Percentiles rank a stretch among this genome's conserved stretches.
Evolutionary conservation across 257 asterid species (phyloP).

Genomic region (Solanum phureja): DNA sequence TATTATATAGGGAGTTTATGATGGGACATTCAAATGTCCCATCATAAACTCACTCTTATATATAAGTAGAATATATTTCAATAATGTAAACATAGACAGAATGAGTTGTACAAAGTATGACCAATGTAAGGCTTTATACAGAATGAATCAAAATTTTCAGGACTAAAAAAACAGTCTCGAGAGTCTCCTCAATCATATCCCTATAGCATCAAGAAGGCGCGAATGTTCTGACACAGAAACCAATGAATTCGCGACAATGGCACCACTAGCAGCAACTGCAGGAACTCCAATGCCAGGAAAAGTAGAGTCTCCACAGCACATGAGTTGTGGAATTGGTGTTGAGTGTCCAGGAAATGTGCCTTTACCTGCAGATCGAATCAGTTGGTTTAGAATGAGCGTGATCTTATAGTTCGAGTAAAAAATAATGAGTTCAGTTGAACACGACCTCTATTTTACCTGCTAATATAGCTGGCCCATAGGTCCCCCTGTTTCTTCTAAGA

Average conservation of each 20-base stretch:
- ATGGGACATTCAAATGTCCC: no score
- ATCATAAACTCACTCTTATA: no score
- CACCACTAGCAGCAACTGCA: slow-evolving; percentile 99
- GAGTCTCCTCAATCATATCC: slow-evolving; percentile 23
- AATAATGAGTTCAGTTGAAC: neutral
- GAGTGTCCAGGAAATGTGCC: slow-evolving; percentile 77
- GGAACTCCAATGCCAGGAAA: slow-evolving; percentile 97
- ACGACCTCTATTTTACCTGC: slow-evolving; percentile 3
- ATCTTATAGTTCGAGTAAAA: neutral
- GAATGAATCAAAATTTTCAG: neutral
- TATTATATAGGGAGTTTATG: no score
- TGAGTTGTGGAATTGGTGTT: slow-evolving; percentile 60
- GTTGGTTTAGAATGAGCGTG: neutral
- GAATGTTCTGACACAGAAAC: slow-evolving; percentile 86
- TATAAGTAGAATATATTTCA: neutral
- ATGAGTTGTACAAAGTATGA: neutral
- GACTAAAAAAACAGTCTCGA: neutral
- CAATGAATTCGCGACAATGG: slow-evolving; percentile 86
- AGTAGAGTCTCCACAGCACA: slow-evolving; percentile 95
- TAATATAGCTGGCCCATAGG: slow-evolving; percentile 83
- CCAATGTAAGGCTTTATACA: neutral
- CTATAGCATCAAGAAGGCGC: slow-evolving; percentile 83
- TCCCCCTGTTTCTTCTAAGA: slow-evolving; percentile 72
- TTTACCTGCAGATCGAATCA: slow-evolving; percentile 23
- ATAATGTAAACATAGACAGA: neutral